Base-by-base conservation (phyloP, 768 basidiomycete species). In the Russula abietina region DNA sequence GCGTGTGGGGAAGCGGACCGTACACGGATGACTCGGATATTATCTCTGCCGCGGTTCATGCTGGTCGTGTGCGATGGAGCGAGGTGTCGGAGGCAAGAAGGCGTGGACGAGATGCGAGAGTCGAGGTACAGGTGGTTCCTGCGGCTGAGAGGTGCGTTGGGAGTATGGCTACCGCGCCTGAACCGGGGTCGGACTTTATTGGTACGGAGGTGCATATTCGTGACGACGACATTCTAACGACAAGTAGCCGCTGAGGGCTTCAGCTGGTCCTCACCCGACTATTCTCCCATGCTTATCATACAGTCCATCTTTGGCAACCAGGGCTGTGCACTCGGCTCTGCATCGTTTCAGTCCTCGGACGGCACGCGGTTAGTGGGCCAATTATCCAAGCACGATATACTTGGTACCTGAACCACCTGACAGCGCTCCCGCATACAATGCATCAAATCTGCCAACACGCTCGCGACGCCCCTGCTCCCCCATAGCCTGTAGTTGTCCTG, bases 241-340 rank as follows among this genome's bases (percentile, higher is more conserved):
- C n/a, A n/a, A n/a, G 89, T 99, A 70, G 93, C 97, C 33, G 94
- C 98, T 50, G 95, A 98, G 74, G 97, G 97, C 74, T 95, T 96
- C 60, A 87, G 93, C 75, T 98, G 96, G 95, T 91, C 88, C 70
- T 93, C 90, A 11, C 94, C 96, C 32, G 97, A 99, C 77, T 98
- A 98, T 81, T 98, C 91, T 86, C 92, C 95, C 65, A 96, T 99
- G 95, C 86, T 98, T 78, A 93, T 93, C 73, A 91, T 97, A 87
- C 92, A 96, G 75, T 87, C 85, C 71, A 92, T 98, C 77, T 89
- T 98, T 76, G 97, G 97, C 66, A 99, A 98, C 84, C 98, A 97
- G 97, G 96, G 98, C 74, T 86, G 97, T 69, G 90, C 89, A 52
- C 86, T 98, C 70, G 97, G 96, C 69, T 85, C 93, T 53, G 88